Percentiles rank a stretch among this genome's conserved stretches.
Conservation (phyloP, 176 grass and related monocot species). For the Echinochloa phyllopogon region DNA sequence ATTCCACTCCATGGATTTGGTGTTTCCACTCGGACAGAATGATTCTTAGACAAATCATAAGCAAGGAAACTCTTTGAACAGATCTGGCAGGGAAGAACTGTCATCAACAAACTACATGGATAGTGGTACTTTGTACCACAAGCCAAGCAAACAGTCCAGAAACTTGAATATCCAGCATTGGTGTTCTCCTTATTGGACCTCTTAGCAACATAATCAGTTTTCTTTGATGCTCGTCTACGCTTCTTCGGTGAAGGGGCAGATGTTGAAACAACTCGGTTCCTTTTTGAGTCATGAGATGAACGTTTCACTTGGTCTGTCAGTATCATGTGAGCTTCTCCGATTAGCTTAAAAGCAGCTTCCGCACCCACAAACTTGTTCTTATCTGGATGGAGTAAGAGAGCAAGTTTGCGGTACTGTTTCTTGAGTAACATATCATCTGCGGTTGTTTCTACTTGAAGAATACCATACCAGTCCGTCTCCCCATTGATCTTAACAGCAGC, state of each 20-base stretch:
- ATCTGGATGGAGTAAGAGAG: slow-evolving; percentile 81
- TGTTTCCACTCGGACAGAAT: slow-evolving; percentile 1
- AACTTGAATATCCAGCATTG: slow-evolving; percentile 45
- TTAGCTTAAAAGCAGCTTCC: slow-evolving; percentile 87
- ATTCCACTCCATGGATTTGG: slow-evolving; percentile 23
- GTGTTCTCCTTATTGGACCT: slow-evolving; percentile 47
- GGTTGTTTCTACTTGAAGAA: slow-evolving; percentile 71
- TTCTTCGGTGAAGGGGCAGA: slow-evolving; percentile 38
- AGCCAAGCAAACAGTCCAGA: slow-evolving; percentile 67
- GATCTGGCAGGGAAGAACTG: slow-evolving; percentile 59
- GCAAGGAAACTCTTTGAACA: slow-evolving; percentile 67
- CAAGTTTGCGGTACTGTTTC: slow-evolving; percentile 83
- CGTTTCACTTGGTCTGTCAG: slow-evolving; percentile 60
- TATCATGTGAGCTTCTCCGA: slow-evolving; percentile 70
- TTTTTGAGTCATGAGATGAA: slow-evolving; percentile 59
- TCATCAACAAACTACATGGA: slow-evolving; percentile 54
- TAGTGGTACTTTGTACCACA: slow-evolving; percentile 75
- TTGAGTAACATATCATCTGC: slow-evolving; percentile 69
- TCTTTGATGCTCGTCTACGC: slow-evolving; percentile 34
- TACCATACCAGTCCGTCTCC: slow-evolving; percentile 77
- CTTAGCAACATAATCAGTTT: slow-evolving; percentile 38
- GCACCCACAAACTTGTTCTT: slow-evolving; percentile 83
- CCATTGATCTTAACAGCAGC: slow-evolving; percentile 65
- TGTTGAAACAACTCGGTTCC: slow-evolving; percentile 46
- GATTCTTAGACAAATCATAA: slow-evolving; percentile 61